Evolutionary conservation across 441 rosid species (phyloP), one percentile per base, ranked within the genome.

Genomic region (Melastoma candidum): DNA sequence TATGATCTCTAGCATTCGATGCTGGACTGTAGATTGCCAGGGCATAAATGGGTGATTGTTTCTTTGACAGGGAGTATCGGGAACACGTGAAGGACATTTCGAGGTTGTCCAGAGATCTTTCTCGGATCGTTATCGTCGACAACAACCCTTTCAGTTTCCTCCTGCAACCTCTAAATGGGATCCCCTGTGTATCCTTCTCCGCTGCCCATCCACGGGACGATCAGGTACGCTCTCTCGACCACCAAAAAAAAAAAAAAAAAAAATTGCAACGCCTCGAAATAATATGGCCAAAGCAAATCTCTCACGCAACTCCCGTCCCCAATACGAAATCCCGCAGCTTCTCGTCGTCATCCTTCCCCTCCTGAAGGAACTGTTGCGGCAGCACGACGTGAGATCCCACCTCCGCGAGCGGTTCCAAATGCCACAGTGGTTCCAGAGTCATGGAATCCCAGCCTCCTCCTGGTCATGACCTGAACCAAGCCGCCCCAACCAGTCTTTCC

Each of bases 61-160:
- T 17, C 22, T 22, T 45, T 48, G 44, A 65, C 82, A 88, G 98
- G 68, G 74, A 83, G 67, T 82, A 77, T 64, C 69, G 87, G 54
- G 98, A 92, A 61, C 95, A 88, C 39, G 94, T 92, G 64, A 92
- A 92, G 82, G 98, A 92, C 77, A 81, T 92, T 44, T 70, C 84
- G 11, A 77, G 85, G 78, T 11, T 82, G 53, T 78, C 95, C 3
- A 88, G 69, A 68, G 74, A 92, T 74, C 76, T 85, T 59, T 57
- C 74, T 58, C 80, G 94, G 47, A 82, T 76, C 27, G 94, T 92
- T 53, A 77, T 92, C 6, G 92, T 92, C 11, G 97, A 92, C 73
- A 92, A 92, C 71, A 92, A 92, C 60, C 98, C 98, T 0, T 92
- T 88, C 81, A 92, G 98, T 77, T 88, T 88, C 73, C 64, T 88